phyloP scores from a whole-genome alignment of 2,329 filamentous ascomycete species.

The Cladophialophora chaetospira region DNA sequence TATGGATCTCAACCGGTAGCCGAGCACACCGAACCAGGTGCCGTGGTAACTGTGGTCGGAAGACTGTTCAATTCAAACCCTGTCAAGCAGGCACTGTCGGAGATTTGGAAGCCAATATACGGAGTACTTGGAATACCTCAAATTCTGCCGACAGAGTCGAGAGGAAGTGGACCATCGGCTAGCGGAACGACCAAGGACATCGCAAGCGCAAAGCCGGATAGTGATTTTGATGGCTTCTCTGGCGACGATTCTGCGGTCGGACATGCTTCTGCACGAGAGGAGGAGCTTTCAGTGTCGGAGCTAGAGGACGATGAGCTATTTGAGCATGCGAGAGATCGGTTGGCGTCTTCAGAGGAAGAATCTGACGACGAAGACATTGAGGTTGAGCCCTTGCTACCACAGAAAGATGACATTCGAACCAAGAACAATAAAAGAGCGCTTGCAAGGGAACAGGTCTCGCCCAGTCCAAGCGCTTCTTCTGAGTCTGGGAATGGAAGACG shows the following conservation, averaged over 20 bases:
- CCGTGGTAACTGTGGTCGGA: constrained; percentile 60
- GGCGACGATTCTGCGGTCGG: constrained; percentile 21
- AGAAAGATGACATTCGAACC: too few species aligned
- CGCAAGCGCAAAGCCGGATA: constrained; percentile 16
- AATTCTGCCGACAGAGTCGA: not conserved
- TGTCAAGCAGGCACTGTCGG: constrained; percentile 57
- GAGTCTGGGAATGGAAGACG: not conserved
- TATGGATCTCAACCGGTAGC: constrained; percentile 40
- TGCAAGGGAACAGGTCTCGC: constrained; percentile 8
- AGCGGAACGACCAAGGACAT: constrained; percentile 23
- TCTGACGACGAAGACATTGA: not conserved
- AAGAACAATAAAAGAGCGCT: not conserved
- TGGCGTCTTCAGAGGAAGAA: constrained; percentile 23
- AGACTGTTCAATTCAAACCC: constrained; percentile 62
- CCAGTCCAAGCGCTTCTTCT: constrained; percentile 9
- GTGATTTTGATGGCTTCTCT: constrained; percentile 34
- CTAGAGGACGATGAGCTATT: constrained; percentile 14
- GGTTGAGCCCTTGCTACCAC: not conserved
- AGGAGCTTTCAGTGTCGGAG: constrained; percentile 4
- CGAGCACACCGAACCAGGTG: constrained; percentile 45
- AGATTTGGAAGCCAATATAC: constrained; percentile 46
- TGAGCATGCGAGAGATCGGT: constrained; percentile 8
- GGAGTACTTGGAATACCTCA: constrained; percentile 39
- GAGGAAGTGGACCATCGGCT: constrained; percentile 15
- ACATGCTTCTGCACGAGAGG: not conserved